These are phyloP conservation scores for Carex parvula DNA, from an alignment of 176 grass and related monocot species.

Conservation along the genomic window DNA sequence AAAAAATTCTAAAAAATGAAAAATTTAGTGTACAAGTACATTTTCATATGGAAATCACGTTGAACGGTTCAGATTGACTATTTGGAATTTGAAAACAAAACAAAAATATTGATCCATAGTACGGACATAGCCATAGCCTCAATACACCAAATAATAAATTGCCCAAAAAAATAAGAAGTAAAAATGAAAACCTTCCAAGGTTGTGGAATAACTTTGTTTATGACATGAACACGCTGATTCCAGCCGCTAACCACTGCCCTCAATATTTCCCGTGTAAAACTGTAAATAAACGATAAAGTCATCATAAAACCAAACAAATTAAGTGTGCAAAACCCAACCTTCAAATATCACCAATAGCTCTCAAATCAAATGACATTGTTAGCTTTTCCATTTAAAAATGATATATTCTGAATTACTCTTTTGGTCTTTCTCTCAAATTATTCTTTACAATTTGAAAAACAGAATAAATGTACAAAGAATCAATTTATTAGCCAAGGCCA, in stretches of 20 bases:
- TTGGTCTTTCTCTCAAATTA: background rate
- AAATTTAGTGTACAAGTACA: too few relatives aligned
- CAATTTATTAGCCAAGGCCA: background rate
- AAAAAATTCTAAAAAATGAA: too few relatives aligned
- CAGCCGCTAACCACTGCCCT: slow-evolving; percentile 65
- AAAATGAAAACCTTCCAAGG: slow-evolving; percentile 69
- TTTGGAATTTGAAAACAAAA: too few relatives aligned
- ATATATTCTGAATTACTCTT: background rate
- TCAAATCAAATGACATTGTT: background rate
- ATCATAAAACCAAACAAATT: slow-evolving; percentile 29
- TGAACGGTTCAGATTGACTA: too few relatives aligned
- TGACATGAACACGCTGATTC: slow-evolving; percentile 73
- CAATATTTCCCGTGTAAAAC: slow-evolving; percentile 71
- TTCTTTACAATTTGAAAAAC: background rate
- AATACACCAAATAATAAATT: background rate
- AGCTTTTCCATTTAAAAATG: background rate
- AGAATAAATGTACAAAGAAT: background rate
- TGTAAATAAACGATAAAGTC: slow-evolving; percentile 27
- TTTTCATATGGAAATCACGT: too few relatives aligned
- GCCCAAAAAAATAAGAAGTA: background rate
- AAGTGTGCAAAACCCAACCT: background rate
- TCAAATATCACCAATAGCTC: background rate
- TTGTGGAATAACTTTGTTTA: slow-evolving; percentile 86
- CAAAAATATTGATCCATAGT: too few relatives aligned
- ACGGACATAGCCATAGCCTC: too few relatives aligned